Evolutionary conservation across 2,329 filamentous ascomycete species (phyloP).

Genomic region (Neocatenulostroma microsporum): DNA sequence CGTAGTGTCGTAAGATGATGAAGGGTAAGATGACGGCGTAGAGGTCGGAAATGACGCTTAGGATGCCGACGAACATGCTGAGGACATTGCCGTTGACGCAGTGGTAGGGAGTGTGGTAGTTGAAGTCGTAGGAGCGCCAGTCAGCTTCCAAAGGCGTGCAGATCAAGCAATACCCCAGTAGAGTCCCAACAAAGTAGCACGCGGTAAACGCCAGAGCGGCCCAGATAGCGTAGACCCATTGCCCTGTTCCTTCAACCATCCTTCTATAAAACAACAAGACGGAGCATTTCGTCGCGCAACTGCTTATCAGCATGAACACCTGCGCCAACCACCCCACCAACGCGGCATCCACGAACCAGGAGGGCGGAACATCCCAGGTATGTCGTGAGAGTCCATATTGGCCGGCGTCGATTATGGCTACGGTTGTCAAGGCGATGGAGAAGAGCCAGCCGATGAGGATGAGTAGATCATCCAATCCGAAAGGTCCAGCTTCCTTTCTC

Average conservation of each 20-base stretch:
- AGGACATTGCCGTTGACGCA: conserved; percentile 23
- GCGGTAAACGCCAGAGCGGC: conserved; percentile 9
- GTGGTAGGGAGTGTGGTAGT: conserved; percentile 16
- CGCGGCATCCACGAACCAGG: conserved; percentile 3
- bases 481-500: conserved; percentile 16
- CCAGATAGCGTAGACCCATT: conserved; percentile 11
- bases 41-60: conserved; percentile 13
- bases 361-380: conserved; percentile 6
- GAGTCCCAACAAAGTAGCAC: conserved; percentile 6
- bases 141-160: conserved; percentile 12
- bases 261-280: conserved; percentile 20
- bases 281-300: conserved; percentile 4
- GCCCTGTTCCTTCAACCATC: conserved; percentile 15
- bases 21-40: conserved; percentile 17
- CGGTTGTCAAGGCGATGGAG: conserved; percentile 1
- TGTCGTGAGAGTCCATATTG: conserved; percentile 7
- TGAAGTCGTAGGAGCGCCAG: conserved; percentile 10
- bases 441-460: conserved; percentile 6
- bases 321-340: conserved; percentile 9
- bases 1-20: conserved; percentile 35
- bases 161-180: conserved; percentile 6
- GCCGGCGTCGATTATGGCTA: conserved; percentile 1
- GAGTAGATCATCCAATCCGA: conserved; percentile 20
- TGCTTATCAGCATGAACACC: conserved; percentile 7
- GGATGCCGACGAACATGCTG: conserved; percentile 15